These are phyloP conservation scores for Aspergillus pseudotamarii DNA, from an alignment of 2,329 filamentous ascomycete species.

Conservation along the genomic window DNA sequence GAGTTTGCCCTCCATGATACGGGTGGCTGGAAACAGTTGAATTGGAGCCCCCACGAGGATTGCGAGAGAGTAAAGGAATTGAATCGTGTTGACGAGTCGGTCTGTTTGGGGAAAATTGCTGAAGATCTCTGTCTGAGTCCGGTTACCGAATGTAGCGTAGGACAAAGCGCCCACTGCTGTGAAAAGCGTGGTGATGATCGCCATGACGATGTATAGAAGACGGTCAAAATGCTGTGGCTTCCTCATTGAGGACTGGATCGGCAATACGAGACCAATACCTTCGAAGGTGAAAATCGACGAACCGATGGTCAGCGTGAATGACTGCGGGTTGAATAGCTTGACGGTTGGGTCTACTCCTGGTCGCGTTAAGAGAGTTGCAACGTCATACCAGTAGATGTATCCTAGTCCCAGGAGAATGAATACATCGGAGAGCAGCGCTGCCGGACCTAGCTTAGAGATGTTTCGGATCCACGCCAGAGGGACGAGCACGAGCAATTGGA, in stretches of 20 bases:
- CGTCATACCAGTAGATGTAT: conserved; percentile 92
- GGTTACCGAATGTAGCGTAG: conserved; percentile 90
- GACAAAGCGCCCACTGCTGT: conserved; percentile 85
- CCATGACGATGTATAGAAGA: conserved; percentile 85
- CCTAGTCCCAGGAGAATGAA: conserved; percentile 90
- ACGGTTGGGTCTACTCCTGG: conserved; percentile 78
- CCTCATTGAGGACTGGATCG: conserved; percentile 94
- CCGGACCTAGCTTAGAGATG: conserved; percentile 92
- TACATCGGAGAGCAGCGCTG: conserved; percentile 84
- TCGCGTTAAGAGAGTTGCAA: conserved; percentile 74
- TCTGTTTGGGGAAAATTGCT: conserved; percentile 92
- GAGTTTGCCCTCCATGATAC: conserved; percentile 87
- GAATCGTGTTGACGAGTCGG: conserved; percentile 88
- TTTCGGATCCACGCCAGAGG: conserved; percentile 90
- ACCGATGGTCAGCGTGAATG: conserved; percentile 95
- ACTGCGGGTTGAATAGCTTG: conserved; percentile 79
- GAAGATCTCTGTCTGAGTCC: conserved; percentile 92
- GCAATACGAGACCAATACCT: conserved; percentile 92
- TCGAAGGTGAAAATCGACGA: conserved; percentile 98
- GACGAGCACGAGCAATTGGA: conserved; percentile 92
- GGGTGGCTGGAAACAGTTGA: conserved; percentile 94
- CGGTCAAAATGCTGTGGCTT: conserved; percentile 83
- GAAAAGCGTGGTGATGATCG: conserved; percentile 89
- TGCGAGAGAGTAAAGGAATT: conserved; percentile 90
- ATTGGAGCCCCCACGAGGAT: conserved; percentile 90